Evolutionary conservation across 805 yeast genomes (phyloP), one percentile per base, ranked within the genome.

Genomic region (Starmerella vaccinii): DNA sequence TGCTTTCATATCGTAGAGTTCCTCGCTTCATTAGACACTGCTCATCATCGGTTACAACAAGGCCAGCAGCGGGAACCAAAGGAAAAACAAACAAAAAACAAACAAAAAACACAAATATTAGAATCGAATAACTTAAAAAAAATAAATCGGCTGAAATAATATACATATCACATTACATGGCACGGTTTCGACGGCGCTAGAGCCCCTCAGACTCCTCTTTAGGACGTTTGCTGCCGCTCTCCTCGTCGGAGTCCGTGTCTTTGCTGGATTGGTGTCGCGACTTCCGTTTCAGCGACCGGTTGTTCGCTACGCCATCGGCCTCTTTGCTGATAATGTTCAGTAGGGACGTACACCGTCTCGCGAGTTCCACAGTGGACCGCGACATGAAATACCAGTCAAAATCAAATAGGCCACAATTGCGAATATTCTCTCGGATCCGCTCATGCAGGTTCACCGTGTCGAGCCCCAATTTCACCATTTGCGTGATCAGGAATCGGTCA

Each of bases 301-400:
- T 16, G 10, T 24, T 42, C 15, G 37, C 33, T 1, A 46, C 21
- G 7, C 70, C 68, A 53, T 77, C 82, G 48, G 71, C 68, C 63
- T 92, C 98, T 59, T 80, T 78, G 49, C 81, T 76, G 35, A 92
- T 73, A 59, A 88, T 79, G 12, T 81, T 78, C 50, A 92, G 70
- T 57, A 90, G 70, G 1, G 96, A 84, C 37, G 77, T 75, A 58
- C 95, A 83, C 58, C 98, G 75, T 65, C 97, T 77, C 4, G 84
- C 76, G 32, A 92, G 70, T 64, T 92, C 98, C 1, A 77, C 71
- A 0, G 85, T 73, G 3, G 84, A 79, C 59, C 96, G 75, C 40
- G 88, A 80, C 61, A 82, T 84, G 64, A 92, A 76, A 67, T 83
- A 88, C 70, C 82, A 88, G 66, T 90, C 95, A 63, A 85, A 82